A percentile compares a stretch with the other conserved stretches of the same genome.
Conservation (phyloP, 2,329 filamentous ascomycete species). For the Pyrenophora tritici-repentis region DNA sequence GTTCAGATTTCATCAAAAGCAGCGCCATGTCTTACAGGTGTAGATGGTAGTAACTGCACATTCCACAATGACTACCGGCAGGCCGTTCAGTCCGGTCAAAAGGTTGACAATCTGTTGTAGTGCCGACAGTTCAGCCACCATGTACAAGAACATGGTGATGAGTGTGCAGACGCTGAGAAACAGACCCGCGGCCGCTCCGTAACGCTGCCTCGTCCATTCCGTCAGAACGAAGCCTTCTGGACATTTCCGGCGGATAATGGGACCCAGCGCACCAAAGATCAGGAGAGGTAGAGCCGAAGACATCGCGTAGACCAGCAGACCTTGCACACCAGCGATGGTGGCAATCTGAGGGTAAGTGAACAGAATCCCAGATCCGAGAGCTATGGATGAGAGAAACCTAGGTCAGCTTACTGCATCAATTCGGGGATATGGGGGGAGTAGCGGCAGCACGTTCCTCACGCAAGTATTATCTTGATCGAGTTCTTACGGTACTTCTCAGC, state of each 20-base stretch:
- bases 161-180: constrained; percentile 79
- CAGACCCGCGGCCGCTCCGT: constrained; percentile 69
- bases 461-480: constrained; percentile 99
- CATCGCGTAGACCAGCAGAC: constrained; percentile 75
- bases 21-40: constrained; percentile 63
- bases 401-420: constrained; percentile 37
- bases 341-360: constrained; percentile 83
- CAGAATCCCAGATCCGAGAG: constrained; percentile 80
- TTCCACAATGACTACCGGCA: constrained; percentile 78
- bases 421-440: constrained; percentile 55
- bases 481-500: constrained; percentile 96
- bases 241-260: constrained; percentile 77
- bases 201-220: constrained; percentile 81
- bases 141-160: constrained; percentile 83
- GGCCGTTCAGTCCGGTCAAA: constrained; percentile 73
- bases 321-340: constrained; percentile 78
- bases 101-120: constrained; percentile 77
- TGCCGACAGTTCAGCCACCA: constrained; percentile 82
- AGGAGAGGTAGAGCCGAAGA: constrained; percentile 74
- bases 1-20: background rate
- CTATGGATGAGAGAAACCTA: constrained; percentile 54
- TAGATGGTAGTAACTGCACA: constrained; percentile 80
- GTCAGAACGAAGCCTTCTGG: constrained; percentile 84
- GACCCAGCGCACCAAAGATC: constrained; percentile 74
- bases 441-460: constrained; percentile 97